Evolutionary conservation across 2,329 filamentous ascomycete species (phyloP), one percentile per base, ranked within the genome.

Genomic region (Beauveria pseudobassiana): DNA sequence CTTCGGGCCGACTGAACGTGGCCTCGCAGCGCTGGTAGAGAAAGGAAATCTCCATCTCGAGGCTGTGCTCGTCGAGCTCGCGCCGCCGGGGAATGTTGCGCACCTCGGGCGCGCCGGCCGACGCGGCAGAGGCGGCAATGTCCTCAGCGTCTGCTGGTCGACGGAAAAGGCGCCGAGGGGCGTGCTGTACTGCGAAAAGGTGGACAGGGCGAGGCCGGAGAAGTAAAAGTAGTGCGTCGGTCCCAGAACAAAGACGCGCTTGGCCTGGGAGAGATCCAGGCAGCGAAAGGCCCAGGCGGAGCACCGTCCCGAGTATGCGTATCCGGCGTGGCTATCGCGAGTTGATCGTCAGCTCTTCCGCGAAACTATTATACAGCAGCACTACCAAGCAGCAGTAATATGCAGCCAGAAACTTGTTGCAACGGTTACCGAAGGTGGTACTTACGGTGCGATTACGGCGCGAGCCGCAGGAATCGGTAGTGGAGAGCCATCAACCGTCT

Each of bases 21-120:
- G 80, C 76, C 56, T 81, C 69, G 2, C 86, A 80, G 59, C 90
- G 85, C 71, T 93, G 92, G 79, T 92, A 93, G 65, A 98, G 88
- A 70, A 96, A 97, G 0, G 95, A 93, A 9, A 98, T 81, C 68
- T 99, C 95, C 89, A 99, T 96, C 78, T 99, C 95, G 1, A 98
- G 82, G 57, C 91, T 96, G 75, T 99, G 95, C 75, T 99, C 95
- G 5, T 84, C 82, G 64, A 91, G 84, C 69, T 99, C 95, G 6
- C 86, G 79, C 4, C 77, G 69, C 20, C 74, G 75, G 1, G 82
- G 84, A 79, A 97, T 95, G 58, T 81, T 77, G 20, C 61, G 49
- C 30, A 55, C 40, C 81, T 75, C 71, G 89, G 76, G n/a, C 77
- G 78, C 49, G 66, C 66, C 10, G 9, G 34, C 16, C 24, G 34